phyloP scores from a whole-genome alignment of 2,329 filamentous ascomycete species.

The Aspergillus sp. region DNA sequence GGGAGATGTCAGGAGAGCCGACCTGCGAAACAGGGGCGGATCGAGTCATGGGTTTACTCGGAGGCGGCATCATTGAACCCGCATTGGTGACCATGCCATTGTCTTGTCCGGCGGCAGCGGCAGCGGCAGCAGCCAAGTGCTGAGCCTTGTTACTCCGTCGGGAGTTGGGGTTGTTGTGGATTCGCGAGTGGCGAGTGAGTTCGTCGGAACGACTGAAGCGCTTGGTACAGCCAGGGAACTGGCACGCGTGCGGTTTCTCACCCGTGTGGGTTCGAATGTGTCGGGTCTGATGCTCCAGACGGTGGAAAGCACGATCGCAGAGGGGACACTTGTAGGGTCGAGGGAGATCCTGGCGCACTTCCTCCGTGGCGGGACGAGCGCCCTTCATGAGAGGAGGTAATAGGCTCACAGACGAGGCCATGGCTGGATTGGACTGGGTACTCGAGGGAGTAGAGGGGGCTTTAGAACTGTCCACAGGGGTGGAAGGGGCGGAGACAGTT shows the following conservation, averaged over 20 bases:
- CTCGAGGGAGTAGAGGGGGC: constrained; percentile 28
- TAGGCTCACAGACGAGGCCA: constrained; percentile 46
- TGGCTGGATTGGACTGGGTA: constrained; percentile 32
- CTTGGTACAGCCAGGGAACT: constrained; percentile 93
- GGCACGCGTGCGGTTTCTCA: constrained; percentile 96
- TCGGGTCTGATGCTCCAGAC: constrained; percentile 86
- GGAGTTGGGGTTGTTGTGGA: constrained; percentile 99
- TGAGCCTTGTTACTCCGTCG: constrained; percentile 84
- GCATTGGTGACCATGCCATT: constrained; percentile 43
- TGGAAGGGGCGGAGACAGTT: constrained; percentile 21
- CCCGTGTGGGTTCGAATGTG: constrained; percentile 97
- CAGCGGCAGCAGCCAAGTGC: constrained; percentile 58
- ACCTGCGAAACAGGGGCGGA: constrained; percentile 85
- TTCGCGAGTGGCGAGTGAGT: constrained; percentile 92
- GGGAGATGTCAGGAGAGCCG: constrained; percentile 92
- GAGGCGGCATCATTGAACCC: constrained; percentile 74
- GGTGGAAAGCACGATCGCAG: constrained; percentile 98
- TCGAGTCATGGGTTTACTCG: constrained; percentile 75
- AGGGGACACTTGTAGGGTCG: constrained; percentile 98
- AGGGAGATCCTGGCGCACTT: constrained; percentile 72
- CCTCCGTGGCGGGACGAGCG: constrained; percentile 59
- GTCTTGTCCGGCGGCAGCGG: constrained; percentile 56
- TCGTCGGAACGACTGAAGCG: constrained; percentile 96
- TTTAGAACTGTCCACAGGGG: constrained; percentile 23
- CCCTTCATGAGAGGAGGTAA: constrained; percentile 46